phyloP scores from a whole-genome alignment of 2,329 filamentous ascomycete genomes.

The Calonectria henricotiae region DNA sequence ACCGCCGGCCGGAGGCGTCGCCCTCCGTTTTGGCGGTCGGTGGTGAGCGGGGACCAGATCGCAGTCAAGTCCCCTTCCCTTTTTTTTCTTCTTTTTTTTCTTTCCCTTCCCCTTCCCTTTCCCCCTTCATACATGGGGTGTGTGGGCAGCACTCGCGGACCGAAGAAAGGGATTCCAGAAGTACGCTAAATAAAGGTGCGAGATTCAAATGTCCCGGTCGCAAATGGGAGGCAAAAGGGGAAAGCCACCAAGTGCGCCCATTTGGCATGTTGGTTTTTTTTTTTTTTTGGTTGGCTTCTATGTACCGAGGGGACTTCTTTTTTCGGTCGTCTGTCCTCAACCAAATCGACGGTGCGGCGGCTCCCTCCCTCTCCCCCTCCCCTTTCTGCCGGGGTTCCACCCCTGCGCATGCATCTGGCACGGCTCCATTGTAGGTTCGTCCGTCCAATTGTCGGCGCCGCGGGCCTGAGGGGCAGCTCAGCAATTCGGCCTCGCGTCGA shows the following conservation, averaged over 20 bases:
- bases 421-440: slow-evolving; percentile 1
- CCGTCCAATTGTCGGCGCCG: neutral
- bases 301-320: too few species aligned
- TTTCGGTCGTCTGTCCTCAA: neutral
- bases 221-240: too few species aligned
- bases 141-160: neutral
- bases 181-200: slow-evolving; percentile 25
- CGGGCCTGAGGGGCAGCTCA: neutral
- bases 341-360: neutral
- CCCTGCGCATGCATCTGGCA: neutral
- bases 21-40: neutral
- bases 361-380: too few species aligned
- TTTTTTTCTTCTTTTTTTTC: too few species aligned
- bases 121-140: too few species aligned
- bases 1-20: neutral
- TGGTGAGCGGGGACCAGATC: neutral
- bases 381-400: too few species aligned
- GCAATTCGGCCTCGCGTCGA: neutral
- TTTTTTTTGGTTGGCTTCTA: neutral
- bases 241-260: neutral
- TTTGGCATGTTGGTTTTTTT: neutral
- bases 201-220: slow-evolving; percentile 35
- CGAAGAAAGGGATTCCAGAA: slow-evolving; percentile 34
- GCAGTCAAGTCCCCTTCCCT: neutral
- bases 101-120: too few species aligned